Percentiles rank a stretch among this genome's conserved stretches.
phyloP scores from a whole-genome alignment of 2,329 filamentous ascomycete genomes.

The Metarhizium guizhouense region DNA sequence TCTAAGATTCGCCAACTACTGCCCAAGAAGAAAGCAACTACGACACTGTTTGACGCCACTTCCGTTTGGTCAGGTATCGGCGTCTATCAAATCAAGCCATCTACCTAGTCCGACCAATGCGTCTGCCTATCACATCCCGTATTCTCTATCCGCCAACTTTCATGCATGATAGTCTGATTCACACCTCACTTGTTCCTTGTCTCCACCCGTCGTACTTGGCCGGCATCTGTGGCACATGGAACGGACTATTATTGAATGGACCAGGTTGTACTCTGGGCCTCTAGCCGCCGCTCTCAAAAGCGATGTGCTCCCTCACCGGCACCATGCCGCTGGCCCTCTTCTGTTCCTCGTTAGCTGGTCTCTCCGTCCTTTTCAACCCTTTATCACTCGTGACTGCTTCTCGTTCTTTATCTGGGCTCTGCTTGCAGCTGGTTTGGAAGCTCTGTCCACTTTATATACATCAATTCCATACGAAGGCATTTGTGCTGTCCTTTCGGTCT shows the following conservation, averaged over 20 bases:
- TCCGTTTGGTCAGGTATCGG: slow-evolving; percentile 2
- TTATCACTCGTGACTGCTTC: slow-evolving; percentile 25
- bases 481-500: slow-evolving; percentile 4
- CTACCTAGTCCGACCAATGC: slow-evolving; percentile 1
- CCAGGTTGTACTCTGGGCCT: slow-evolving; percentile 14
- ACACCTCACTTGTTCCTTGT: slow-evolving; percentile 14
- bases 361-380: slow-evolving; percentile 28
- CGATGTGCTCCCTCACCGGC: slow-evolving; percentile 32
- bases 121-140: slow-evolving; percentile 5
- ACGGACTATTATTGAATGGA: slow-evolving; percentile 13
- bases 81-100: slow-evolving; percentile 5
- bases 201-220: slow-evolving; percentile 18
- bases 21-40: not conserved
- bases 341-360: slow-evolving; percentile 46
- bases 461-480: not conserved
- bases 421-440: slow-evolving; percentile 12
- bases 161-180: slow-evolving; percentile 6
- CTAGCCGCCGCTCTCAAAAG: slow-evolving; percentile 37
- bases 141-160: not conserved
- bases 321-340: slow-evolving; percentile 24
- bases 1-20: not conserved
- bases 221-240: slow-evolving; percentile 26
- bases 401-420: slow-evolving; percentile 17
- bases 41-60: slow-evolving; percentile 34
- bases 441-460: slow-evolving; percentile 5